These are phyloP conservation scores for Physcomitrellopsis africana DNA, from an alignment of 225 moss, liverwort and hornwort species.

Conservation along the genomic window DNA sequence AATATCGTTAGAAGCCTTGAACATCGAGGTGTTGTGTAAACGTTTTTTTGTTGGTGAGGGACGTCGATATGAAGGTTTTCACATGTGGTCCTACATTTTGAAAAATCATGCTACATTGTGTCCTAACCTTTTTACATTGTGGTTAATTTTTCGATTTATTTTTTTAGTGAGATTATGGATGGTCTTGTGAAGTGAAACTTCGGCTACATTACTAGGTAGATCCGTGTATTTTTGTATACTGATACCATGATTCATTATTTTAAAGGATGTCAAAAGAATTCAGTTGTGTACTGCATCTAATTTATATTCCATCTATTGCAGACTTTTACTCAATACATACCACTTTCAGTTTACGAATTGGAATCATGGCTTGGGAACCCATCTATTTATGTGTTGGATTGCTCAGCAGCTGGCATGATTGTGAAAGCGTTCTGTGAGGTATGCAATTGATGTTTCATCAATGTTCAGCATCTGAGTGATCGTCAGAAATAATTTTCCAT, in stretches of 20 bases:
- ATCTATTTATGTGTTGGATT: slow-evolving; percentile 96
- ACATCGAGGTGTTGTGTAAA: neutral
- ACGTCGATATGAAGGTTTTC: neutral
- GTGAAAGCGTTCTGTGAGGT: slow-evolving; percentile 95
- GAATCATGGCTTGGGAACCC: slow-evolving; percentile 90
- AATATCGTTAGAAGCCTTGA: neutral
- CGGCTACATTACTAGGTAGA: too few relatives aligned
- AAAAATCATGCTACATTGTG: slow-evolving; percentile 4
- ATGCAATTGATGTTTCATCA: slow-evolving; percentile 16
- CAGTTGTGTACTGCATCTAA: slow-evolving; percentile 3
- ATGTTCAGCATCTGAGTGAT: slow-evolving; percentile 3
- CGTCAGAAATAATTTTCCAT: neutral
- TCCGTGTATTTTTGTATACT: neutral
- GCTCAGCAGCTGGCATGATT: slow-evolving; percentile 96
- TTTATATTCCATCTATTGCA: slow-evolving; percentile 42
- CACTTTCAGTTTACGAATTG: slow-evolving; percentile 88
- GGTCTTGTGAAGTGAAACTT: too few relatives aligned
- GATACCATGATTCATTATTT: neutral
- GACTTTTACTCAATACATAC: slow-evolving; percentile 97
- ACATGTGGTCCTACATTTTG: neutral
- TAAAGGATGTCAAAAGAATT: neutral
- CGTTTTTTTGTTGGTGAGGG: slow-evolving; percentile 17
- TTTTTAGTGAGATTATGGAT: neutral
- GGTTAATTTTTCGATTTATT: neutral
- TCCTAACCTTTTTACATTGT: neutral